Conservation (phyloP, 2,329 filamentous ascomycete genomes). For the Allantophomopsis lycopodina region DNA sequence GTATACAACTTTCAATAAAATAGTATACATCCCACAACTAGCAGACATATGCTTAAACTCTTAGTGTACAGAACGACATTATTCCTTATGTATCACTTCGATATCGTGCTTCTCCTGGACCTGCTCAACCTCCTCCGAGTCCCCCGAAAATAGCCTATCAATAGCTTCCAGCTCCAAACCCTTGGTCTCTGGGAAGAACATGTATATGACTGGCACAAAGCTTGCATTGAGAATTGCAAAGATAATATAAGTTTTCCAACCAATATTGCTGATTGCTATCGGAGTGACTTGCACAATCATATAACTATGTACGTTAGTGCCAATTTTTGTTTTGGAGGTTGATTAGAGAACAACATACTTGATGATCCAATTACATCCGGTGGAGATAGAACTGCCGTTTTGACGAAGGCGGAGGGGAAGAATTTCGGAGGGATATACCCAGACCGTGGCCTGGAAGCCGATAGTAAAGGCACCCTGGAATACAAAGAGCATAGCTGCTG, state of each 20-base stretch:
- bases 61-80: no score
- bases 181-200: conserved; percentile 52
- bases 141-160: conserved; percentile 18
- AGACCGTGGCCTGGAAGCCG: conserved; percentile 46
- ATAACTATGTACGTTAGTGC: neutral
- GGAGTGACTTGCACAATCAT: conserved; percentile 31
- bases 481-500: conserved; percentile 38
- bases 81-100: no score
- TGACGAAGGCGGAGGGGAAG: conserved; percentile 42
- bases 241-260: conserved; percentile 29
- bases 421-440: conserved; percentile 46
- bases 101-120: no score
- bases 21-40: no score
- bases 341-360: conserved; percentile 21
- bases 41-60: no score
- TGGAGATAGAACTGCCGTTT: conserved; percentile 46
- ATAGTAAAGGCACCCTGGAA: conserved; percentile 47
- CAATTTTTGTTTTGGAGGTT: conserved; percentile 3
- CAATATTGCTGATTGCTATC: conserved; percentile 24
- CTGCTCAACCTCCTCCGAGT: no score
- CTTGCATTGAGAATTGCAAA: conserved; percentile 22
- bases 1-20: no score
- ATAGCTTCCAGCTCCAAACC: conserved; percentile 51
- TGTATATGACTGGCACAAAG: conserved; percentile 38
- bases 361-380: conserved; percentile 32